Evolutionary conservation across 2,329 filamentous ascomycete species (phyloP).

Genomic region (Phymatotrichopsis omnivora): DNA sequence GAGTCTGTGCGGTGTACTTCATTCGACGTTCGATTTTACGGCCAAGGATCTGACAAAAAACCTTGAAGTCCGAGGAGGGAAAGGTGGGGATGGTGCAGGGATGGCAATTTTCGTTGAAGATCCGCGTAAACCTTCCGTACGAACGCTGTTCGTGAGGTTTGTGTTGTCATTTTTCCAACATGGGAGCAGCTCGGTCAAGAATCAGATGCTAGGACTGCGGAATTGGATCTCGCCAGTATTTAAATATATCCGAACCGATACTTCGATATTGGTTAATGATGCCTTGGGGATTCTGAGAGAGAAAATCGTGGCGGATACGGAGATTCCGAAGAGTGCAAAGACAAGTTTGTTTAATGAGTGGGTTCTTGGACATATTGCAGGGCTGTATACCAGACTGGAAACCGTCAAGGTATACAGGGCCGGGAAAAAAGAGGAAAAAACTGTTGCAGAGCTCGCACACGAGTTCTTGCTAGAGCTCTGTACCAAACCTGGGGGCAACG

Average conservation of each 20-base stretch:
- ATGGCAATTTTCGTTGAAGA: slow-evolving; percentile 53
- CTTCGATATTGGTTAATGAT: slow-evolving; percentile 62
- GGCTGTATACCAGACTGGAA: slow-evolving; percentile 52
- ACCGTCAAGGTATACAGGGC: slow-evolving; percentile 41
- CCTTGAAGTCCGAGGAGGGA: slow-evolving; percentile 47
- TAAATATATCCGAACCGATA: slow-evolving; percentile 66
- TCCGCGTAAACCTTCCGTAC: slow-evolving; percentile 60
- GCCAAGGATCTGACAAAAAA: slow-evolving; percentile 73
- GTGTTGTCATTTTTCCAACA: slow-evolving; percentile 69
- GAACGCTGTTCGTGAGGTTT: slow-evolving; percentile 74
- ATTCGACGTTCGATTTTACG: slow-evolving; percentile 65
- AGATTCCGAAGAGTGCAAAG: slow-evolving; percentile 63
- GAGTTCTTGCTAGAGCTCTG: slow-evolving; percentile 66
- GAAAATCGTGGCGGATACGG: slow-evolving; percentile 63
- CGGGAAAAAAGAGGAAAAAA: slow-evolving; percentile 38
- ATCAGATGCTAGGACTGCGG: slow-evolving; percentile 68
- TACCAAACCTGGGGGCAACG: slow-evolving; percentile 56
- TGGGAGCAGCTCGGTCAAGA: slow-evolving; percentile 65
- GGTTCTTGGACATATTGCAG: slow-evolving; percentile 60
- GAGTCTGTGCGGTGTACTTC: slow-evolving; percentile 63
- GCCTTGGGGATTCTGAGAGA: slow-evolving; percentile 60
- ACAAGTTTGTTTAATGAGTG: slow-evolving; percentile 64
- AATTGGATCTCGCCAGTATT: slow-evolving; percentile 60
- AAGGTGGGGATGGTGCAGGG: slow-evolving; percentile 35
- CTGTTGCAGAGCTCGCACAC: slow-evolving; percentile 60